Base-by-base conservation (phyloP, 345 rosid genomes). In the Alliaria petiolata region DNA sequence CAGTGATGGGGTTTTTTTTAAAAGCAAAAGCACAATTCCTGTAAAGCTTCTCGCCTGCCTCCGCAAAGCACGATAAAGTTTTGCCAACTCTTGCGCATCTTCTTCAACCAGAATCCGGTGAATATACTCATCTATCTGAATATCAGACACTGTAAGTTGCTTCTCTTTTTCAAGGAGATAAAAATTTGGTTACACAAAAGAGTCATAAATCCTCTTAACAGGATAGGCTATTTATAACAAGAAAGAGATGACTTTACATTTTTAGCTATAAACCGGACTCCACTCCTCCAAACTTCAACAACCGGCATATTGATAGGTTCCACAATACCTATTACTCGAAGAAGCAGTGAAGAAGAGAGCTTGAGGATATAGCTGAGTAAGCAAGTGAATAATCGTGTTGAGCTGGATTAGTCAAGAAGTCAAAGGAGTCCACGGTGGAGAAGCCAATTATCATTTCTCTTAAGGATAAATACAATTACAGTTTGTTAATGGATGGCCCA, bases 241-340 rank as follows among this genome's bases (percentile, higher is more conserved):
- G 52, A 49, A 55, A 45, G 65, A 12, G 76, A 63, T 62, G 78
- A 45, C 70, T 80, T 76, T 86, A 87, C 98, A 85, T 87, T 92
- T 83, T 82, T 90, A 74, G 95, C 95, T 80, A 84, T 76, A 70
- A 90, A 91, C 87, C 95, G 85, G 71, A 87, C 90, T 51, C 96
- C 91, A 77, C 86, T 89, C 81, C 83, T 82, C 84, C 81, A 85
- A 72, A 88, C 90, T 77, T 90, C 95, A 66, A 92, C 98, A 69
- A 90, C 85, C 3, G 93, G 96, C 91, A 90, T 84, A 81, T 88
- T n/a, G n/a, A n/a, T n/a, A n/a, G n/a, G n/a, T n/a, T n/a, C n/a
- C n/a, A n/a, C n/a, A n/a, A n/a, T n/a, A n/a, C n/a, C n/a, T n/a
- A n/a, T n/a, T n/a, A n/a, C n/a, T n/a, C n/a, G n/a, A n/a, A n/a